These are phyloP conservation scores for Cajanus cajan DNA, from an alignment of 306 rosid species.

Conservation along the genomic window DNA sequence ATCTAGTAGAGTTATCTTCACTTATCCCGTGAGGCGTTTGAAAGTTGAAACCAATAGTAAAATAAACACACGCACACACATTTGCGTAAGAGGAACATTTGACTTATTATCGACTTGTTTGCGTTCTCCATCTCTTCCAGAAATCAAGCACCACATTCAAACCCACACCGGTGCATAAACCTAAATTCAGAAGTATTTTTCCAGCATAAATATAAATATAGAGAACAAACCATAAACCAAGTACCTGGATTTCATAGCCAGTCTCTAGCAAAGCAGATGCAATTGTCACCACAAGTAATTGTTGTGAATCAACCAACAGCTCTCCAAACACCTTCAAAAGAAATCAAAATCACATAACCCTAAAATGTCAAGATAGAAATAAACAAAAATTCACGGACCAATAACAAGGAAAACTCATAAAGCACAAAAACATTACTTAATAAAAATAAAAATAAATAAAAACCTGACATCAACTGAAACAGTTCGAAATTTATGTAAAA, in stretches of 20 bases:
- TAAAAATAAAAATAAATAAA: no score
- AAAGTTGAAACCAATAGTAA: slow-evolving; percentile 14
- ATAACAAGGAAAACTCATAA: neutral
- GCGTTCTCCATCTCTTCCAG: neutral
- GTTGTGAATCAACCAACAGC: slow-evolving; percentile 75
- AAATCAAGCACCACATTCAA: slow-evolving; percentile 1
- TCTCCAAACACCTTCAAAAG: slow-evolving; percentile 77
- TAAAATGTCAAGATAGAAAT: slow-evolving; percentile 14
- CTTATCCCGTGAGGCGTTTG: slow-evolving; percentile 17
- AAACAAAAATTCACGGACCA: neutral
- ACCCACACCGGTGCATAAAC: neutral
- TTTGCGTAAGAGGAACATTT: neutral
- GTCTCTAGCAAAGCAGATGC: slow-evolving; percentile 76
- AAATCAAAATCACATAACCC: slow-evolving; percentile 8
- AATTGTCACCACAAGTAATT: slow-evolving; percentile 75
- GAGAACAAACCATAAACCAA: slow-evolving; percentile 16
- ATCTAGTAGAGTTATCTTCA: neutral
- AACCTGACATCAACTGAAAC: slow-evolving; percentile 23
- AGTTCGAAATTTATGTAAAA: neutral
- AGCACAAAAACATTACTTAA: neutral
- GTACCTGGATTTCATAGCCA: slow-evolving; percentile 81
- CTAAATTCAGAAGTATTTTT: slow-evolving; percentile 4
- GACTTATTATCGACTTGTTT: neutral
- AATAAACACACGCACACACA: neutral
- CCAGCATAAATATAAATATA: neutral